Base-by-base conservation (phyloP, 208 protist genomes). In the Trypanosoma rangeli region DNA sequence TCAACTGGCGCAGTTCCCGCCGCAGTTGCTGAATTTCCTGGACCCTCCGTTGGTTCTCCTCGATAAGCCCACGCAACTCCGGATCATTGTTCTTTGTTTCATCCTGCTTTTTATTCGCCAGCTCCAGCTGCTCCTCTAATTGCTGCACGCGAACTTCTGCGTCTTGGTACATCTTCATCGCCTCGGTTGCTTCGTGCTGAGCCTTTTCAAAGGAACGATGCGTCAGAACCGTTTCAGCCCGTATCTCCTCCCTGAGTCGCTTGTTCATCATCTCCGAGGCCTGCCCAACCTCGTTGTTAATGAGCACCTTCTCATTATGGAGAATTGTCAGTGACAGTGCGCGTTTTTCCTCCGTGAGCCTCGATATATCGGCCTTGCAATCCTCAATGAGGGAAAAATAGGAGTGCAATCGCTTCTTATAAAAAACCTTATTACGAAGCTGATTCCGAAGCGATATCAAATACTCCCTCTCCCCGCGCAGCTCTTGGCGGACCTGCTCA, bases 221-320 rank as follows among this genome's bases (percentile, higher is more conserved):
- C 57, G 83, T 84, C 26, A 94, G 78, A 39, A 85, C 80, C 49
- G 82, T 73, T 39, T 85, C 76, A 3, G 86, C 79, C 29, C 79
- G 83, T 49, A 94, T 76, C 68, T 90, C 86, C 52, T 92, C 89
- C 18, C 62, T 58, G 35, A 94, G 65, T 13, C 76, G 74, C n/a
- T 76, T 83, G 31, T 68, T 59, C n/a, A 70, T 74, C 0, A 68
- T 10, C 1, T 84, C 80, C 1, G 77, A 76, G 29, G 83, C 78
- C 33, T 67, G 26, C 64, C 83, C 35, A 33, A 70, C 48, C 22
- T 39, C 73, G 59, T 80, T 80, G 60, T 81, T 74, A 12, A 91
- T 24, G 22, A 94, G 74, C 26, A 91, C 74, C 70, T 86, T 89
- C 57, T 94, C 88, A 66, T 94, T 94, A 67, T 80, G 86, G 49